A percentile compares a stretch with the other conserved stretches of the same genome.
Conservation (phyloP, 345 rosid genomes). For the Eucalyptus virginea region DNA sequence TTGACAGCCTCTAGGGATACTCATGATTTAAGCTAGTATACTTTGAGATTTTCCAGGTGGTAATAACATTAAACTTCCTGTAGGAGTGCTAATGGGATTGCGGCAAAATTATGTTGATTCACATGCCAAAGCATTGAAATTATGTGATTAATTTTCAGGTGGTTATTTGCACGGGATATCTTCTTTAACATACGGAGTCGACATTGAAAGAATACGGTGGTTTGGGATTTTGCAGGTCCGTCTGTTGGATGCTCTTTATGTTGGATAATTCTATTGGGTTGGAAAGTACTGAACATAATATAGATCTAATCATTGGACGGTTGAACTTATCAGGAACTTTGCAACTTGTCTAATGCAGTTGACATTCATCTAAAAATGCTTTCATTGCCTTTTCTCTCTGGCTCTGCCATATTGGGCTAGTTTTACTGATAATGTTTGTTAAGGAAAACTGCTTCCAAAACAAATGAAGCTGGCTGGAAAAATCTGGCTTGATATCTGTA, state of each 20-base stretch:
- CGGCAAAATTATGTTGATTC: background rate
- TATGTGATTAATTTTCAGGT: slow-evolving; percentile 7
- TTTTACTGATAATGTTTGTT: background rate
- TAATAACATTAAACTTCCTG: background rate
- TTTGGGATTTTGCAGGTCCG: slow-evolving; percentile 37
- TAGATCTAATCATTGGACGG: background rate
- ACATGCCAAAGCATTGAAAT: background rate
- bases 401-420: background rate
- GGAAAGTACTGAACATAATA: background rate
- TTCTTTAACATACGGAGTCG: slow-evolving; percentile 33
- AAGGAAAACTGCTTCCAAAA: background rate
- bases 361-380: background rate
- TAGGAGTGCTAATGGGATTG: background rate
- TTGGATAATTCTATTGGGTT: background rate
- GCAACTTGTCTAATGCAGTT: background rate
- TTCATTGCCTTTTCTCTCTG: background rate
- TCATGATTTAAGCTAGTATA: background rate
- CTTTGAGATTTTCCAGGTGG: background rate
- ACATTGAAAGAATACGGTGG: slow-evolving; percentile 30
- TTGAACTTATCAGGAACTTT: background rate
- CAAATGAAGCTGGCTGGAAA: background rate
- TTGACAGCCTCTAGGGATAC: background rate
- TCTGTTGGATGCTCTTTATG: background rate
- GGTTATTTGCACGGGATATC: slow-evolving; percentile 33
- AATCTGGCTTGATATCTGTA: background rate